Evolutionary conservation across 768 basidiomycete species (phyloP).

Genomic region (Coprinellus micaceus): DNA sequence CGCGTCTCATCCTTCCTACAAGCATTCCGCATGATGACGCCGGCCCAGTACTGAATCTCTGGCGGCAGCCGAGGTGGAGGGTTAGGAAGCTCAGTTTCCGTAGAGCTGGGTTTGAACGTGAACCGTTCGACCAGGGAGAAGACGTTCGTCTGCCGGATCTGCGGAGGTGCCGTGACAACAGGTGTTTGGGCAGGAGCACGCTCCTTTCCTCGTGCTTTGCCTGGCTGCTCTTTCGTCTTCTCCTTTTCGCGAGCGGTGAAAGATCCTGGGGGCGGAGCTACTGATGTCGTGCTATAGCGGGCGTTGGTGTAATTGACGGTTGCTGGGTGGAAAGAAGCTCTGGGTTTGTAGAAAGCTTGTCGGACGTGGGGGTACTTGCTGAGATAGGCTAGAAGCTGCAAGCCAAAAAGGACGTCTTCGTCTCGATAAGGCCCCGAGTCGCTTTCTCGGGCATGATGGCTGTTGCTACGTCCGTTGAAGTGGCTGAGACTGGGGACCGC

Average conservation of each 20-base stretch:
- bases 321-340: constrained; percentile 79
- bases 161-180: constrained; percentile 3
- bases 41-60: constrained; percentile 98
- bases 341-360: constrained; percentile 89
- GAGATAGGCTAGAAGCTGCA: constrained; percentile 93
- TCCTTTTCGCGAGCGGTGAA: constrained; percentile 14
- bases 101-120: constrained; percentile 87
- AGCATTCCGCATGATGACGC: constrained; percentile 99
- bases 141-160: constrained; percentile 73
- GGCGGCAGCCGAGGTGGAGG: constrained; percentile 70
- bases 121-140: constrained; percentile 96
- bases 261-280: constrained; percentile 7
- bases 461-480: constrained; percentile 16
- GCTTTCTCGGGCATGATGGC: constrained; percentile 29
- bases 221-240: constrained; percentile 18
- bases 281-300: constrained; percentile 14
- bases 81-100: constrained; percentile 66
- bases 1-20: constrained; percentile 93
- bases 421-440: constrained; percentile 77
- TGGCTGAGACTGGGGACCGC: not conserved
- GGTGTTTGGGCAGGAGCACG: constrained; percentile 8
- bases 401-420: constrained; percentile 85
- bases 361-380: constrained; percentile 98
- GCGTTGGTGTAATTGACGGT: constrained; percentile 40
- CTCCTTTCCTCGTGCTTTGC: constrained; percentile 14